These are phyloP conservation scores for Tagetes patula DNA, from an alignment of 129 eudicot genomes.

Conservation along the genomic window DNA sequence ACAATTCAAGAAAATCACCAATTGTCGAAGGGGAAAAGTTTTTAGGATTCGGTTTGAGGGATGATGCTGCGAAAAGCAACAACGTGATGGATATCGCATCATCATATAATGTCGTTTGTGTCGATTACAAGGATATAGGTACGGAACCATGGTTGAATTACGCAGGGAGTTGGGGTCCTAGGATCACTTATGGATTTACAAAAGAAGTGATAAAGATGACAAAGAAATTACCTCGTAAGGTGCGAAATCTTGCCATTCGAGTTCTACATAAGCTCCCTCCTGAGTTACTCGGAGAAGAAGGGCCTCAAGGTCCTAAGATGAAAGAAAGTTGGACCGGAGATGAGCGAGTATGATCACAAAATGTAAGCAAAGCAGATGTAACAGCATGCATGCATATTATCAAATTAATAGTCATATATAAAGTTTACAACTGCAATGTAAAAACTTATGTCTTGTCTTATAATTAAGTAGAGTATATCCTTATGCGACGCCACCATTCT, in stretches of 20 bases:
- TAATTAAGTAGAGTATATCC: conserved; percentile 18
- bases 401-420: neutral
- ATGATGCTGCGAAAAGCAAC: conserved; percentile 28
- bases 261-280: conserved; percentile 16
- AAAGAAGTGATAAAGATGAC: neutral
- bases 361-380: neutral
- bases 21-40: conserved; percentile 18
- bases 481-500: neutral
- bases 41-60: conserved; percentile 26
- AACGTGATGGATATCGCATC: conserved; percentile 32
- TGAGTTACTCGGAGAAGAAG: conserved; percentile 37
- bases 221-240: neutral
- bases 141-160: conserved; percentile 33
- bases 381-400: neutral
- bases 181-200: conserved; percentile 13
- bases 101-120: conserved; percentile 17
- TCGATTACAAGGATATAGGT: neutral
- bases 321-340: conserved; percentile 28
- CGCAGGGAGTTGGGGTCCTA: conserved; percentile 44
- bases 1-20: conserved; percentile 3
- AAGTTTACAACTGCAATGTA: neutral
- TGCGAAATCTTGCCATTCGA: conserved; percentile 4
- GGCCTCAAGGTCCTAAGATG: conserved; percentile 38
- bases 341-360: conserved; percentile 21
- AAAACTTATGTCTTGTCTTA: neutral